Evolutionary conservation across 495 filamentous ascomycete species (phyloP).

Genomic region (Neurospora terricola): DNA sequence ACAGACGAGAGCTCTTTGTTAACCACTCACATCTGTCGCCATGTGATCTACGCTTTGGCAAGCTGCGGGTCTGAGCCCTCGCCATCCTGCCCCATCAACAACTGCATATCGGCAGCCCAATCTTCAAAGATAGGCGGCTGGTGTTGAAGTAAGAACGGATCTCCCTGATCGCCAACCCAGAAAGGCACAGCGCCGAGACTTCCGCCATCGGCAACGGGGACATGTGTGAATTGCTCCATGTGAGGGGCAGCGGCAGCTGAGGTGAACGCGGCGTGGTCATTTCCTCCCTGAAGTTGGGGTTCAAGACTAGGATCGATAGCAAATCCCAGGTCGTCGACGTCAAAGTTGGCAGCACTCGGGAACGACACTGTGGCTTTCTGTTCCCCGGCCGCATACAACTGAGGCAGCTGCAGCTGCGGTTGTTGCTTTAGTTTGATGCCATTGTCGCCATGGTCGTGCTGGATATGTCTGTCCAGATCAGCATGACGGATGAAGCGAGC

Average conservation of each 20-base stretch:
- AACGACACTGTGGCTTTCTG: background rate
- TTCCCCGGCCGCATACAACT: background rate
- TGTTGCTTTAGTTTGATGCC: constrained; percentile 13
- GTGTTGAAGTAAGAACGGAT: background rate
- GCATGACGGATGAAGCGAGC: constrained; percentile 56
- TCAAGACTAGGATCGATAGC: background rate
- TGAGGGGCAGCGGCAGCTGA: background rate
- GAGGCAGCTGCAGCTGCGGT: background rate
- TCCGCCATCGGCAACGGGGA: background rate
- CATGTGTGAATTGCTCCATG: background rate
- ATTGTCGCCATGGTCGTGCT: constrained; percentile 12
- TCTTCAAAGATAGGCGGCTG: background rate
- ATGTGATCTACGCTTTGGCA: background rate
- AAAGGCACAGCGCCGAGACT: background rate
- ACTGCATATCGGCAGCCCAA: background rate
- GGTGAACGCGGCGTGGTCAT: background rate
- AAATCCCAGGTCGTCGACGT: background rate
- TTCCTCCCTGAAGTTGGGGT: background rate
- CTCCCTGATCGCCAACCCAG: background rate
- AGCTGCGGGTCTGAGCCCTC: background rate
- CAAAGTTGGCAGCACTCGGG: background rate
- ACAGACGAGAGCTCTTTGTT: background rate
- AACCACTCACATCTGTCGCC: background rate
- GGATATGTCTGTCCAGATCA: constrained; percentile 59
- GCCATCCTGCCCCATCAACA: background rate